A percentile compares a stretch with the other conserved stretches of the same genome.
Evolutionary conservation across 345 rosid species (phyloP).

Genomic region (Pistacia atlantica): DNA sequence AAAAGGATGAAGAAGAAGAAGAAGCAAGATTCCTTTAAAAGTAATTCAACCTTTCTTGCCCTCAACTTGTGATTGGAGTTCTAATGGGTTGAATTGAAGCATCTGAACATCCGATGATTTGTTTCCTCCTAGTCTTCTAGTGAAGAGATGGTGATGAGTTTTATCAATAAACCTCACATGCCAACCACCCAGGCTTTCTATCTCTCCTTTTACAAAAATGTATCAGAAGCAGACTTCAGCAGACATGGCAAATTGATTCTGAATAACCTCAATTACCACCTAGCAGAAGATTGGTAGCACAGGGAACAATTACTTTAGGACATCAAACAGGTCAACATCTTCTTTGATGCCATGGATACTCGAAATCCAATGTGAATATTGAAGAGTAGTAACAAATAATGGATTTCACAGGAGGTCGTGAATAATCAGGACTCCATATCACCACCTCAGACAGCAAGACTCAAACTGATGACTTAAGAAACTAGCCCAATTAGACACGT

Average conservation of each 20-base stretch:
- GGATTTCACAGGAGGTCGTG: background rate
- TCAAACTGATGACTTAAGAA: background rate
- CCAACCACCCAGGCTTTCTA: background rate
- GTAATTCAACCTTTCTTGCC: constrained; percentile 3
- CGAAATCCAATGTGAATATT: too few relatives aligned
- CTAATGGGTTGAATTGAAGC: background rate
- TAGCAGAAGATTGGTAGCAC: background rate
- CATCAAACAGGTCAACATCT: background rate
- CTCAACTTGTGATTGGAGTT: background rate
- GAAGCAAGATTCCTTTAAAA: background rate
- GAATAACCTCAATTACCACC: background rate
- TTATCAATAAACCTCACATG: background rate
- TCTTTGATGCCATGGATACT: too few relatives aligned
- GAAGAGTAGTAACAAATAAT: background rate
- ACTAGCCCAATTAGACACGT: background rate
- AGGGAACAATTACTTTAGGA: background rate
- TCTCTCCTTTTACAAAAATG: background rate
- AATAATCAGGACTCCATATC: background rate
- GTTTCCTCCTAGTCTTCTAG: background rate
- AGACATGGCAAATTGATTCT: background rate
- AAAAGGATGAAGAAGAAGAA: background rate
- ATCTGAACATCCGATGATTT: background rate
- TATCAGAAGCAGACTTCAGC: constrained; percentile 1
- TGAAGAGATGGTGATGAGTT: background rate
- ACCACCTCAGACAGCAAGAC: background rate